Evolutionary conservation across 2,329 filamentous ascomycete genomes (phyloP).

Genomic region (Talaromyces verruculosus): DNA sequence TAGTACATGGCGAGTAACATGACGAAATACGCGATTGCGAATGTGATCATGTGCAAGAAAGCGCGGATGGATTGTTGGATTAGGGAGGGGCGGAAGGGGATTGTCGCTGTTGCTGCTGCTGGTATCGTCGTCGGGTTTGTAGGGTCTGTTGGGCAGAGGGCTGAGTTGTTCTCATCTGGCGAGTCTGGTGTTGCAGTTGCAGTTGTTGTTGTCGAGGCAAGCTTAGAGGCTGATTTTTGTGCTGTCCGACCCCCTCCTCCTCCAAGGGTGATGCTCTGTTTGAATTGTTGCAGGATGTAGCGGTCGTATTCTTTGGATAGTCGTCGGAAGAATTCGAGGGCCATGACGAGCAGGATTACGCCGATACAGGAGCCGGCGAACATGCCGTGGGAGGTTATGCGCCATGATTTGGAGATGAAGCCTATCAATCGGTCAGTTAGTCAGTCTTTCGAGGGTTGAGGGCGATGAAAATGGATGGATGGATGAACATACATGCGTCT

Average conservation of each 20-base stretch:
- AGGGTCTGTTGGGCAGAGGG: not conserved
- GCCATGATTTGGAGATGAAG: conserved; percentile 71
- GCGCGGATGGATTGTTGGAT: conserved; percentile 67
- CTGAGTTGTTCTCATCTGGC: not conserved
- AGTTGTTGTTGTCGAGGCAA: not conserved
- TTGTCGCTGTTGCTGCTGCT: not conserved
- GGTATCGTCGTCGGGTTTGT: not conserved
- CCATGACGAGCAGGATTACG: conserved; percentile 69
- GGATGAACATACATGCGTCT: conserved; percentile 53
- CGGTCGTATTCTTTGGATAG: conserved; percentile 70
- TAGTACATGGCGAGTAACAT: conserved; percentile 69
- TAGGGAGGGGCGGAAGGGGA: conserved; percentile 54
- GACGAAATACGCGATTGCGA: conserved; percentile 74
- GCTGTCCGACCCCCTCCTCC: no score
- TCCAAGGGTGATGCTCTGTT: conserved; percentile 27
- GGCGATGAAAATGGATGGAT: not conserved
- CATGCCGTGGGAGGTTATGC: conserved; percentile 66
- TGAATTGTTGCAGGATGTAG: conserved; percentile 55
- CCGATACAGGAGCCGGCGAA: conserved; percentile 81
- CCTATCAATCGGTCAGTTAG: conserved; percentile 35
- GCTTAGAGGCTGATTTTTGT: not conserved
- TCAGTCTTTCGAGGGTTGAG: no score
- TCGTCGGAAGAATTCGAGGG: conserved; percentile 71
- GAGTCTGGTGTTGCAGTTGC: not conserved
- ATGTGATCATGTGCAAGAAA: conserved; percentile 67